Evolutionary conservation across 805 yeast genomes (phyloP).

Genomic region (Starmera quercuum): DNA sequence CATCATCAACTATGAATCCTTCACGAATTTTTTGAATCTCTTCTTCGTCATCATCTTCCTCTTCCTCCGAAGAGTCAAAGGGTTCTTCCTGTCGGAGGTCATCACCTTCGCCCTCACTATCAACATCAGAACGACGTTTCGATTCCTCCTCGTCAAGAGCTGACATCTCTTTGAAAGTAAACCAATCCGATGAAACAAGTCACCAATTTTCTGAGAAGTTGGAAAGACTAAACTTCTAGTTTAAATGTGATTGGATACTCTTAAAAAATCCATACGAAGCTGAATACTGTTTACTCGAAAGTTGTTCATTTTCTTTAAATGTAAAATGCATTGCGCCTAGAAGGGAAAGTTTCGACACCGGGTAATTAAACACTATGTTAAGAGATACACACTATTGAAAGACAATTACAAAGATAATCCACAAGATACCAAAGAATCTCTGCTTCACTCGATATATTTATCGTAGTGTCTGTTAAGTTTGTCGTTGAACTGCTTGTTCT

Average conservation of each 20-base stretch:
- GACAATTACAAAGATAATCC: too few relatives aligned
- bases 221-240: neutral
- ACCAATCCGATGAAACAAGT: too few relatives aligned
- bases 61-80: slow-evolving; percentile 81
- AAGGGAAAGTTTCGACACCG: neutral
- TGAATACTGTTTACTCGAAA: too few relatives aligned
- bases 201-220: neutral
- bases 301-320: too few relatives aligned
- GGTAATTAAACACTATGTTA: neutral
- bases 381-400: neutral
- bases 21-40: slow-evolving; percentile 78
- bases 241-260: too few relatives aligned
- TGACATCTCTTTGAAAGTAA: too few relatives aligned
- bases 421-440: too few relatives aligned
- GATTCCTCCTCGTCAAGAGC: slow-evolving; percentile 14
- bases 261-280: too few relatives aligned
- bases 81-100: slow-evolving; percentile 25
- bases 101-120: slow-evolving; percentile 37
- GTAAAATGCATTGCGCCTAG: too few relatives aligned
- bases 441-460: slow-evolving; percentile 23
- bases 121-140: slow-evolving; percentile 4
- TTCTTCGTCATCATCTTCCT: slow-evolving; percentile 87
- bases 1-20: slow-evolving; percentile 92
- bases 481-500: slow-evolving; percentile 66
- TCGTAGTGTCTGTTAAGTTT: slow-evolving; percentile 56